Evolutionary conservation across 768 basidiomycete genomes (phyloP).

Genomic region (Lactarius sp.): DNA sequence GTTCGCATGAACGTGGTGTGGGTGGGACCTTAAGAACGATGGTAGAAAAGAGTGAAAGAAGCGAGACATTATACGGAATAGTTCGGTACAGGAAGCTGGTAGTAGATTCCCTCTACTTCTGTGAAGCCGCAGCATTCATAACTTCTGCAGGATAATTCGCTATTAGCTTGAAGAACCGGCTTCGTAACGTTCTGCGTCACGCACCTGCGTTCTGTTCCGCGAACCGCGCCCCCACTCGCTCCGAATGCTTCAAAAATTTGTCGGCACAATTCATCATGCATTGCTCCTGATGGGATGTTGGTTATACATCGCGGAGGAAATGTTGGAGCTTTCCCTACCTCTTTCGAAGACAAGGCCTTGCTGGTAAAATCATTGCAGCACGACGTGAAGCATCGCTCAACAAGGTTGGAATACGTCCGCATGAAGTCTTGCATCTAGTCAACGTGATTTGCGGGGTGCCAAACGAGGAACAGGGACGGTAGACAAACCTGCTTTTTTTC

Average conservation of each 20-base stretch:
- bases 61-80: background rate
- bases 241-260: slow-evolving; percentile 96
- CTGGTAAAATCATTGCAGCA: slow-evolving; percentile 97
- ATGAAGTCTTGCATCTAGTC: slow-evolving; percentile 97
- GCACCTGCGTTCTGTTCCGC: slow-evolving; percentile 88
- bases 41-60: background rate
- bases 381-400: slow-evolving; percentile 92
- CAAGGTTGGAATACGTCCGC: slow-evolving; percentile 88
- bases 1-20: background rate
- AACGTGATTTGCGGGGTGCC: slow-evolving; percentile 8
- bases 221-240: slow-evolving; percentile 87
- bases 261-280: slow-evolving; percentile 94
- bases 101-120: slow-evolving; percentile 27
- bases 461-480: background rate
- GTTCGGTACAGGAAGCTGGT: background rate
- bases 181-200: slow-evolving; percentile 31
- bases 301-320: slow-evolving; percentile 4
- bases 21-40: background rate
- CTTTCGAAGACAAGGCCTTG: slow-evolving; percentile 89
- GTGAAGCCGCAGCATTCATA: slow-evolving; percentile 36
- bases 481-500: slow-evolving; percentile 88
- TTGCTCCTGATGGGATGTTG: slow-evolving; percentile 51
- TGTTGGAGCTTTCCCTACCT: slow-evolving; percentile 44
- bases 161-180: slow-evolving; percentile 1
- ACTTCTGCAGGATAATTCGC: slow-evolving; percentile 32